Base-by-base conservation (phyloP, 1,284 basidiomycete species). In the Cronartium ribicola region DNA sequence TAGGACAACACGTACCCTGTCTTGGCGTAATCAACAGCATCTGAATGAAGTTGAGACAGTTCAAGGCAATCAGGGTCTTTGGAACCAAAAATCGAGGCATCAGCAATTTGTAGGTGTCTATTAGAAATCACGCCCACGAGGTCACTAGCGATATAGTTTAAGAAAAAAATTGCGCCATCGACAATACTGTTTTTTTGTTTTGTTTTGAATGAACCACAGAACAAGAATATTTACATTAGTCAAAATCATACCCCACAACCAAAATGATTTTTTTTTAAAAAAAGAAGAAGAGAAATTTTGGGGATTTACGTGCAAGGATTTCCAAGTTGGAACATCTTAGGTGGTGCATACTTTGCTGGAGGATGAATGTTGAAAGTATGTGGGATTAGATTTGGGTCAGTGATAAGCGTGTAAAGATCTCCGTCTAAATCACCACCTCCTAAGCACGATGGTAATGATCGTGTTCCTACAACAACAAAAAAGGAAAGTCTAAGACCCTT, bases 391-490 rank as follows among this genome's bases (percentile, higher is more conserved):
- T 44, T 46, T 10, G 67, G 48, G 64, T 79, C 78, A 11, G 84
- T 84, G 48, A 88, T 85, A 6, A 87, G 79, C 71, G 86, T 85
- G 64, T 37, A 59, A 8, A 70, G 82, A 67, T 80, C 89, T 88
- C 88, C 89, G 76, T 90, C 89, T 46, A 90, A 82, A 81, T 90
- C 89, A 0, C 89, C 89, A 57, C 89, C 89, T 14, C 85, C 87
- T 29, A 90, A 83, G 77, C 85, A 86, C 6, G 88, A 88, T 20
- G 89, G 85, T 65, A 90, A 79, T 0, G 89, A 87, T 63, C 88
- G 85, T 0, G 78, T 76, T 4, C 89, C 88, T 90, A 75, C 13
- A 37, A 72, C 10, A 69, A 11, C 17, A 29, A 13, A 29, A 29
- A 29, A 29, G 29, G 29, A 29, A 29, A 29, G 29, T 29, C 2